Evolutionary conservation across 345 rosid genomes (phyloP).

Genomic region (Aquilaria yunnanensis): DNA sequence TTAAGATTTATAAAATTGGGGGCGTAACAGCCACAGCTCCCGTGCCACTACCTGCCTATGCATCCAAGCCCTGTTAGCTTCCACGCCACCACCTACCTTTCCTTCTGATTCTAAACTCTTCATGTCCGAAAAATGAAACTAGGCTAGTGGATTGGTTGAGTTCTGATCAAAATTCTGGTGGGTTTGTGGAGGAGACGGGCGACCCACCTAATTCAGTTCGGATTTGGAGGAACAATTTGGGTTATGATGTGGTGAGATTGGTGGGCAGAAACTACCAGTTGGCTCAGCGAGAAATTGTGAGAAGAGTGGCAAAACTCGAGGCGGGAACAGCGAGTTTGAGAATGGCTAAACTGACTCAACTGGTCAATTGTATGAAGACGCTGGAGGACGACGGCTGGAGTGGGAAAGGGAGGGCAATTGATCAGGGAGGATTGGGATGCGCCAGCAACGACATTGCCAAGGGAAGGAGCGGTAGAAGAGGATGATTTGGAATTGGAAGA

Average conservation of each 20-base stretch:
- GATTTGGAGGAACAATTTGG: slow-evolving; percentile 36
- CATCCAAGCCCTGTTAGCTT: slow-evolving; percentile 37
- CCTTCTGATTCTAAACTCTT: slow-evolving; percentile 1
- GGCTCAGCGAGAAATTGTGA: slow-evolving; percentile 30
- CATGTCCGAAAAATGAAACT: neutral
- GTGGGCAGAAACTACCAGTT: slow-evolving; percentile 42
- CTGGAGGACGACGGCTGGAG: slow-evolving; percentile 17
- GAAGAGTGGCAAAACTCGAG: slow-evolving; percentile 33
- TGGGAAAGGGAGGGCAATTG: too few relatives aligned
- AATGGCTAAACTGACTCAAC: slow-evolving; percentile 27
- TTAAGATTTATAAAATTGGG: too few relatives aligned
- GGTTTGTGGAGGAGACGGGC: slow-evolving; percentile 22
- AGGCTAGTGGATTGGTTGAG: slow-evolving; percentile 5
- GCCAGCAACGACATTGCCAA: too few relatives aligned
- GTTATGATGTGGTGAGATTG: slow-evolving; percentile 39
- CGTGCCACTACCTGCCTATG: slow-evolving; percentile 28
- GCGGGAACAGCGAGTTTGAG: slow-evolving; percentile 25
- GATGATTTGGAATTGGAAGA: too few relatives aligned
- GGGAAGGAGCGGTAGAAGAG: too few relatives aligned
- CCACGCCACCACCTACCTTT: slow-evolving; percentile 14
- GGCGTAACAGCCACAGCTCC: slow-evolving; percentile 16
- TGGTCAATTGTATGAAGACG: slow-evolving; percentile 19
- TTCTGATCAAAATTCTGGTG: slow-evolving; percentile 28
- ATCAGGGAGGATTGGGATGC: too few relatives aligned
- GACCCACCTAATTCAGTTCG: slow-evolving; percentile 34